Percentiles rank a stretch among this genome's conserved stretches.
Evolutionary conservation across 2,329 filamentous ascomycete species (phyloP).

Genomic region (Fusarium brevicatenulatum): DNA sequence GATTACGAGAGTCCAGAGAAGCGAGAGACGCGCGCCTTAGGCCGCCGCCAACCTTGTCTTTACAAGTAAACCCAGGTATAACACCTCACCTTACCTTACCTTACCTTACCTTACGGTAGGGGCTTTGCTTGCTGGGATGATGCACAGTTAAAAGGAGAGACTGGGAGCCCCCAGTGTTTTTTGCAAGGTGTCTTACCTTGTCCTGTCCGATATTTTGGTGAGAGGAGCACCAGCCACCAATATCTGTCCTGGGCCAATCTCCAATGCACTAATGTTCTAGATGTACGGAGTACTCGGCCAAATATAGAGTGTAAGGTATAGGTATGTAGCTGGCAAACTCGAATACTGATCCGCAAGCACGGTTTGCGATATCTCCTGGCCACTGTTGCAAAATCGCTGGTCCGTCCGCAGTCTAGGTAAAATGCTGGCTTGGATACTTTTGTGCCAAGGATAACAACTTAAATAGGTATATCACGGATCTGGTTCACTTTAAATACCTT

Average conservation of each 20-base stretch:
- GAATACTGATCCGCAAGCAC: background rate
- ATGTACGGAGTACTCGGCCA: background rate
- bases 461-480: background rate
- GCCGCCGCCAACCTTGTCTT: slow-evolving; percentile 32
- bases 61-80: slow-evolving; percentile 19
- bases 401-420: background rate
- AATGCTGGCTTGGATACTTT: background rate
- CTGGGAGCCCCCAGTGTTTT: background rate
- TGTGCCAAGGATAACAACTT: background rate
- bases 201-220: slow-evolving; percentile 14
- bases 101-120: background rate
- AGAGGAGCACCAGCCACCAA: slow-evolving; percentile 13
- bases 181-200: slow-evolving; percentile 14
- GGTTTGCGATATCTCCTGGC: background rate
- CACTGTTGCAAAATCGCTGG: background rate
- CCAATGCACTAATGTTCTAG: background rate
- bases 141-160: slow-evolving; percentile 34
- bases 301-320: background rate
- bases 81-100: background rate
- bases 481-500: background rate
- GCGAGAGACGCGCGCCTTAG: slow-evolving; percentile 30
- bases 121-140: slow-evolving; percentile 17
- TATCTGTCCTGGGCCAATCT: slow-evolving; percentile 6
- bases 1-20: slow-evolving; percentile 34
- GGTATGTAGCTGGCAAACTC: background rate